phyloP scores from a whole-genome alignment of 164 flowering plant species.

The Annona squamosa region DNA sequence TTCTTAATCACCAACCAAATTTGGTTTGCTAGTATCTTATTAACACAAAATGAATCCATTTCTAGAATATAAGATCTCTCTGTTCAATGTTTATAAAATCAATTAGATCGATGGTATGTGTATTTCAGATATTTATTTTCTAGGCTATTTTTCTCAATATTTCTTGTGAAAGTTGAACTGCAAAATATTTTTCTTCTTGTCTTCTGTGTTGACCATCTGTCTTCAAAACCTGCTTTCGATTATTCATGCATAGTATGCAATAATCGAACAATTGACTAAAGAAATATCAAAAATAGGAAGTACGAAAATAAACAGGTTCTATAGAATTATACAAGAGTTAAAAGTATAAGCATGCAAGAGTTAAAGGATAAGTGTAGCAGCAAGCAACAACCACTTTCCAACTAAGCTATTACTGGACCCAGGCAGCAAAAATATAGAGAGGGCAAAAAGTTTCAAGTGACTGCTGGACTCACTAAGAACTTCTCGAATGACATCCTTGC shows the following conservation, averaged over 20 bases:
- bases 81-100: no score
- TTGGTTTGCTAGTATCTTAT: no score
- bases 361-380: neutral
- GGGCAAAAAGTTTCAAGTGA: neutral
- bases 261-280: no score
- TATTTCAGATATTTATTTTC: neutral
- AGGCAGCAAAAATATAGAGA: neutral
- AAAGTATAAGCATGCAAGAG: neutral
- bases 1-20: no score
- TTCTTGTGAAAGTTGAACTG: neutral
- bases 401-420: neutral
- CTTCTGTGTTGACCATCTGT: neutral
- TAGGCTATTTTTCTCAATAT: neutral
- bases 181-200: no score
- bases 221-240: neutral
- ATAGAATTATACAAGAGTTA: neutral
- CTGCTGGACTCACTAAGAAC: constrained; percentile 43
- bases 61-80: no score
- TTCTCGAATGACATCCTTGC: constrained; percentile 32
- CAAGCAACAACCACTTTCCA: neutral
- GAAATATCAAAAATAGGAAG: neutral
- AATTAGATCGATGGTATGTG: no score
- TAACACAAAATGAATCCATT: no score
- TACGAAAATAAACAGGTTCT: neutral
- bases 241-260: neutral